A percentile compares a stretch with the other conserved stretches of the same genome.
Evolutionary conservation across 1,284 basidiomycete species (phyloP).

Genomic region (Austroboletus novae-zelandiae): DNA sequence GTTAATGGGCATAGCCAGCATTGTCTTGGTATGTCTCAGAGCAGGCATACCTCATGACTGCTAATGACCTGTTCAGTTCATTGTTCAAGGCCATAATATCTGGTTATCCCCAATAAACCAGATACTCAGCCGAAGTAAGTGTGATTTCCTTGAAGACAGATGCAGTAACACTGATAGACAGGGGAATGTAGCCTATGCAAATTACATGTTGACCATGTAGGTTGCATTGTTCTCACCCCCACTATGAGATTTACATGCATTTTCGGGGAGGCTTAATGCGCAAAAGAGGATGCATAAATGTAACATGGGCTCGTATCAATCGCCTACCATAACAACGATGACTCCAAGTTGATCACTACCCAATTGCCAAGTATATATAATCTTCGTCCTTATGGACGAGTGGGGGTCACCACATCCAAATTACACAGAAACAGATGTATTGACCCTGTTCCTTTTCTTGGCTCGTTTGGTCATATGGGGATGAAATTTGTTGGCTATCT

Average conservation of each 20-base stretch:
- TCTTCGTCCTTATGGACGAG: too few species aligned
- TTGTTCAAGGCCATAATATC: slow-evolving; percentile 2
- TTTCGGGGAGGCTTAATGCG: slow-evolving; percentile 5
- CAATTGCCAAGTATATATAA: too few species aligned
- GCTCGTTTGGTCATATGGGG: too few species aligned
- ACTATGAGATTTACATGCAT: background rate
- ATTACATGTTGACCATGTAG: slow-evolving; percentile 13
- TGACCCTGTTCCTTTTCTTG: too few species aligned
- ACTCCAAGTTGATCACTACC: too few species aligned
- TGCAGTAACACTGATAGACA: background rate
- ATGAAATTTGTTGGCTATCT: too few species aligned
- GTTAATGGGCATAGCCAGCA: background rate
- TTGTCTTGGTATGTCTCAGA: slow-evolving; percentile 8
- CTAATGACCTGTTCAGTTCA: background rate
- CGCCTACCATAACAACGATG: too few species aligned
- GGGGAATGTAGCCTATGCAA: slow-evolving; percentile 9
- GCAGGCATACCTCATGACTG: background rate
- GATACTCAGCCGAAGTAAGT: background rate
- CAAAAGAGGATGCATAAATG: slow-evolving; percentile 4
- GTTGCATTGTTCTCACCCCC: background rate
- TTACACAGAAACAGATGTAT: too few species aligned
- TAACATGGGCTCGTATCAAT: background rate
- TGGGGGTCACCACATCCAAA: too few species aligned
- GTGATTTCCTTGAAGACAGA: background rate
- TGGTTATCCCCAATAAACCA: background rate